Base-by-base conservation (phyloP, 148 eudicot species). In the Rhododendron simsii region DNA sequence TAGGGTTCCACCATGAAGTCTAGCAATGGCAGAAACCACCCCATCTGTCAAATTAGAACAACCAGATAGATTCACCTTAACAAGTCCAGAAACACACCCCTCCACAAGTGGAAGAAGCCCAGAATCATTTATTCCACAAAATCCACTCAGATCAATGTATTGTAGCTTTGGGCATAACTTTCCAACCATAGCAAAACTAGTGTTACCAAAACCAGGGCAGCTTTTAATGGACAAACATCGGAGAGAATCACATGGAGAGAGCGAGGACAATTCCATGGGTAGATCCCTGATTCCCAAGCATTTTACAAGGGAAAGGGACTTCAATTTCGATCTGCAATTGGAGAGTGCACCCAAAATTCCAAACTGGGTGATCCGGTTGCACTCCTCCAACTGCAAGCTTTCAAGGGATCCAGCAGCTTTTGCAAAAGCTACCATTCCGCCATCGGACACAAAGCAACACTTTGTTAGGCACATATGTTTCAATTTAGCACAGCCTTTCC, bases 281-380 rank as follows among this genome's bases (percentile, higher is more conserved):
- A 91, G 84, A 85, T 95, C 96, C 89, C 86, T 93, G 47, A 95
- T 88, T 61, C 96, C 95, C 92, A 93, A 81, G 92, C 99, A 97
- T 76, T 92, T 97, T 15, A 93, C 93, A 0, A 97, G 83, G 73
- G 93, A 82, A 87, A 97, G 93, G 45, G 96, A 88, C 74, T 90
- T 97, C 74, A 97, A 57, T 81, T 91, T 95, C 4, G 93, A 87
- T 51, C 86, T 83, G 65, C 91, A 91, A 86, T 82, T 87, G 28
- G 95, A 89, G 44, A 97, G 93, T 53, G 90, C 88, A 26, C 87
- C 89, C 44, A 92, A 47, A 15, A 95, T 87, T 21, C 98, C 99
- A 0, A 78, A 50, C 79, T 91, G 93, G 53, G 95, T 93, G 81
- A 97, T 87, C 84, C 91, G 83, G 87, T 93, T 91, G 90, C 96